A percentile compares a stretch with the other conserved stretches of the same genome.
Conservation (phyloP, 1,284 basidiomycete genomes). For the Ceraceosorus guamensis region DNA sequence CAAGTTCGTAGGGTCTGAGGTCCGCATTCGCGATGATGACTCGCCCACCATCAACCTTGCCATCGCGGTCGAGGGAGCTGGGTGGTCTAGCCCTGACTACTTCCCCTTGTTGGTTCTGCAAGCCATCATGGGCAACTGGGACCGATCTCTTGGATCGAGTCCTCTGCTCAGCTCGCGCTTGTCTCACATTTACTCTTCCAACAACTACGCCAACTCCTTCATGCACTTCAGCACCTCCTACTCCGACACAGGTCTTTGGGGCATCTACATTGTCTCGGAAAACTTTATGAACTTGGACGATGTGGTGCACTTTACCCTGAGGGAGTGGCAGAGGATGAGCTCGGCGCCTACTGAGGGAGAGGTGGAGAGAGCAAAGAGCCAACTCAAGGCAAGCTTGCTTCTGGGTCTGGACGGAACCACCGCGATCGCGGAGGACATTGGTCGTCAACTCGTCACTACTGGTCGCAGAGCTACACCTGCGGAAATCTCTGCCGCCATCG, state of each 20-base stretch:
- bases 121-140: constrained; percentile 98
- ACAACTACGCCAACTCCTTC: constrained; percentile 98
- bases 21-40: constrained; percentile 91
- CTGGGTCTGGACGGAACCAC: constrained; percentile 89
- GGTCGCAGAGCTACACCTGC: constrained; percentile 71
- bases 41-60: constrained; percentile 80
- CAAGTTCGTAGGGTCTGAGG: constrained; percentile 86
- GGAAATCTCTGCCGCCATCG: constrained; percentile 87
- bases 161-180: constrained; percentile 83
- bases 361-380: constrained; percentile 93
- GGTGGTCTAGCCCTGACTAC: constrained; percentile 97
- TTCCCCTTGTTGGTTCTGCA: constrained; percentile 99
- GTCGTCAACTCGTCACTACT: constrained; percentile 88
- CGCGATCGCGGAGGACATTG: constrained; percentile 95
- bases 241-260: constrained; percentile 98
- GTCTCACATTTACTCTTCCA: constrained; percentile 79
- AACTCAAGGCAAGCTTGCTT: constrained; percentile 88
- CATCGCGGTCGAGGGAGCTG: constrained; percentile 93
- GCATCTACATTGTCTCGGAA: constrained; percentile 87
- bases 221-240: constrained; percentile 99
- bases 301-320: constrained; percentile 83
- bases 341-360: constrained; percentile 74
- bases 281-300: constrained; percentile 84
- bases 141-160: constrained; percentile 86
- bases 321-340: constrained; percentile 95